phyloP scores from a whole-genome alignment of 2,329 filamentous ascomycete genomes.

The Ascochyta pisi region DNA sequence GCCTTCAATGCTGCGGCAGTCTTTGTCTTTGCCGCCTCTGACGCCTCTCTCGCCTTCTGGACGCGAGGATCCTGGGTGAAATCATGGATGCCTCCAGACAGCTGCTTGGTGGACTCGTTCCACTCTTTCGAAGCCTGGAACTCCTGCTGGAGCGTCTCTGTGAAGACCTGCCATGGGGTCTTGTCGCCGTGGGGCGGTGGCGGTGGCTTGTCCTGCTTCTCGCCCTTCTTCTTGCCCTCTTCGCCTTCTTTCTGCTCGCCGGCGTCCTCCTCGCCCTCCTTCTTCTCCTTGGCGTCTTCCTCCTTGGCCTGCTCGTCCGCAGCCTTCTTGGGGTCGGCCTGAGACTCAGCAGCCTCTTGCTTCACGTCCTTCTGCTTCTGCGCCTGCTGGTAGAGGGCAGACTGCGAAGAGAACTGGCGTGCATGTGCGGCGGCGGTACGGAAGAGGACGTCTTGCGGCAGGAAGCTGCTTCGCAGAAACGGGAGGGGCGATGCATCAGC shows the following conservation, averaged over 20 bases:
- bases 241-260: conserved; percentile 56
- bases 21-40: conserved; percentile 79
- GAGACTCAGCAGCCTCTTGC: conserved; percentile 35
- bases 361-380: conserved; percentile 46
- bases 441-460: conserved; percentile 49
- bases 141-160: conserved; percentile 91
- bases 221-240: conserved; percentile 62
- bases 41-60: conserved; percentile 81
- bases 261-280: conserved; percentile 55
- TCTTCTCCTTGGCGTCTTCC: conserved; percentile 50
- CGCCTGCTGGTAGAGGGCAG: conserved; percentile 41
- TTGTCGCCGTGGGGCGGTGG: conserved; percentile 98
- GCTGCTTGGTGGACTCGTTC: conserved; percentile 97
- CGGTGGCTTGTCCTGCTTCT: conserved; percentile 72
- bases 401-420: conserved; percentile 54
- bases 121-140: conserved; percentile 98
- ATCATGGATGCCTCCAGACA: conserved; percentile 86
- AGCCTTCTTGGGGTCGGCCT: conserved; percentile 49
- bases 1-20: conserved; percentile 82
- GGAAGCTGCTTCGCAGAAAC: conserved; percentile 53
- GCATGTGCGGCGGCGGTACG: conserved; percentile 52
- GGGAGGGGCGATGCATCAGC: conserved; percentile 37
- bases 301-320: conserved; percentile 51
- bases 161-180: conserved; percentile 98
- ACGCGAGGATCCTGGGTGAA: conserved; percentile 94